Evolutionary conservation across 129 eudicot species (phyloP), one percentile per base, ranked within the genome.

Genomic region (Kitagawia praeruptora): DNA sequence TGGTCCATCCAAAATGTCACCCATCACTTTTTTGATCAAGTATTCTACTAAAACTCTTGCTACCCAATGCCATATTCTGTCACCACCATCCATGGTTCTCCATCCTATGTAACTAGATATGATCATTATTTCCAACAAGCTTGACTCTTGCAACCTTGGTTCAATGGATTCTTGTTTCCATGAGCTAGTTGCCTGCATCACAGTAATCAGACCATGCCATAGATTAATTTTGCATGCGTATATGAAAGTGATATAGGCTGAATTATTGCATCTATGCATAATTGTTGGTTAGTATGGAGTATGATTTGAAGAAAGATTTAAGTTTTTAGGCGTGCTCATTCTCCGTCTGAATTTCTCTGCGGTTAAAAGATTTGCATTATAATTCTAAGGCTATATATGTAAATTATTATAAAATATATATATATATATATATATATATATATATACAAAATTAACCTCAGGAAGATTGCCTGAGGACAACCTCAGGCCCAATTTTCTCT

Each of bases 1-100:
- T 88, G 91, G 89, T 83, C 89, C 91, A 79, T 86, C 85, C 75
- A 86, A 80, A 79, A 82, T 84, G 85, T 79, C 87, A 82, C 15
- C 83, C 56, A 31, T 41, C 67, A 80, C 79, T 73, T 67, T 84
- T 81, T 70, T 77, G 78, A 77, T 25, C 49, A 82, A 82, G 78
- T 80, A 74, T 80, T 76, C 64, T 74, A 51, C 16, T 63, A 40
- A 47, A 79, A 79, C 78, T 70, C 75, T 84, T 83, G 73, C 81
- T 64, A 67, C 66, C 31, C 77, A 72, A 80, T 39, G 74, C 89
- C 77, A 73, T 80, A 80, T 86, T 74, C 70, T 83, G 84, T 86
- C 85, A 82, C 71, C 78, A 58, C 85, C 81, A 82, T 37, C 70
- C 70, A 49, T 18, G 66, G 47, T 51, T 47, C 48, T 42, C 38